phyloP scores from a whole-genome alignment of 2,329 filamentous ascomycete genomes.

The Hypoxylon sp. region DNA sequence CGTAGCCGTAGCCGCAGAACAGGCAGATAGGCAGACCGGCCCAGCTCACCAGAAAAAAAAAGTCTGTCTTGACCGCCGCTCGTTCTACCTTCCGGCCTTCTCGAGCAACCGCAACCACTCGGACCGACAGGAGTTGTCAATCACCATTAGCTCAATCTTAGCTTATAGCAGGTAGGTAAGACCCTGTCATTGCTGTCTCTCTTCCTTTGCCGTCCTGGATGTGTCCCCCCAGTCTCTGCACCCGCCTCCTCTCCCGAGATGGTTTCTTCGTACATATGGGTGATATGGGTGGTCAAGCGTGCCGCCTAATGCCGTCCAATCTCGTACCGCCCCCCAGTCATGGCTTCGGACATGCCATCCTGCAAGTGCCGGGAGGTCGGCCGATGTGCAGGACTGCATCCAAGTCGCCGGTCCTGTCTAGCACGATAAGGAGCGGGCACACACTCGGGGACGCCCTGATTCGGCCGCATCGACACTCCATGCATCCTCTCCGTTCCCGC shows the following conservation, averaged over 20 bases:
- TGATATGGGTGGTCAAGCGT: conserved; percentile 14
- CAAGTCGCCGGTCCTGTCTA: conserved; percentile 29
- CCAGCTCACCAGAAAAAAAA: conserved; percentile 33
- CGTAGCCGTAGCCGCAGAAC: not conserved
- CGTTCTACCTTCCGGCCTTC: conserved; percentile 18
- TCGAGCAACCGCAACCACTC: conserved; percentile 30
- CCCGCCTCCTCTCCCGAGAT: conserved; percentile 22
- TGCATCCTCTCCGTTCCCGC: conserved; percentile 1
- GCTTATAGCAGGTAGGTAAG: conserved; percentile 30
- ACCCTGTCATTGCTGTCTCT: conserved; percentile 25
- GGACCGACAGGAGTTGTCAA: conserved; percentile 25
- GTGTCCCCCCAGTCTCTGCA: conserved; percentile 7
- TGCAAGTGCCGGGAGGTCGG: conserved; percentile 30
- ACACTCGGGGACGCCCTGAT: not conserved
- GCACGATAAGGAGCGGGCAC: conserved; percentile 12
- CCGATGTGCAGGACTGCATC: conserved; percentile 34
- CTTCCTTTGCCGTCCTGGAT: conserved; percentile 2
- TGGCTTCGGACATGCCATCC: conserved; percentile 22
- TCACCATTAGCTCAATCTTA: conserved; percentile 23
- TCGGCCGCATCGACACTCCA: not conserved
- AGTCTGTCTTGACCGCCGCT: conserved; percentile 10
- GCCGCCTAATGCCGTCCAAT: conserved; percentile 10
- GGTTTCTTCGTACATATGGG: conserved; percentile 6
- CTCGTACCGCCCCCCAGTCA: conserved; percentile 7
- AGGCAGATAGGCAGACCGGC: conserved; percentile 19